These are phyloP conservation scores for Haberlea rhodopensis DNA, from an alignment of 257 asterid genomes.

Conservation along the genomic window DNA sequence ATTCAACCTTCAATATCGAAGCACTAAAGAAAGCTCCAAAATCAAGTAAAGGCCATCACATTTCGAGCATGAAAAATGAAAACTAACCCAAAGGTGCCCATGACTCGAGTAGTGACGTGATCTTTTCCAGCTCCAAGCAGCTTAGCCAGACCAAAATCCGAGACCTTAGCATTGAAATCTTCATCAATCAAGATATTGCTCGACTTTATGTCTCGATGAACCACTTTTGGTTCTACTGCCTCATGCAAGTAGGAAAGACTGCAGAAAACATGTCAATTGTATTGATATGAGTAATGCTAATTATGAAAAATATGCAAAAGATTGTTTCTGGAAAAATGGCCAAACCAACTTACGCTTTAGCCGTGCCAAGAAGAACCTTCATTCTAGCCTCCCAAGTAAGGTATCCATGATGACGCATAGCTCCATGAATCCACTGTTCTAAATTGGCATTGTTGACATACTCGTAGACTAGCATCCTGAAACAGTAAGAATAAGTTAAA, in stretches of 20 bases:
- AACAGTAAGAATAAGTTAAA: constrained; percentile 10
- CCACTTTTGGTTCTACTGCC: constrained; percentile 95
- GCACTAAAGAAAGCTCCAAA: background rate
- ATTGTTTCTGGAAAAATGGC: background rate
- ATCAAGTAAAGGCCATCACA: background rate
- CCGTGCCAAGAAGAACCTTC: constrained; percentile 91
- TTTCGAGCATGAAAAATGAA: too few species aligned
- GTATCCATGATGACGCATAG: constrained; percentile 82
- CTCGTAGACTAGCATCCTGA: constrained; percentile 82
- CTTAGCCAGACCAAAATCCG: constrained; percentile 93
- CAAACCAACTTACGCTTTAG: constrained; percentile 84
- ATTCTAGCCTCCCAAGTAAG: constrained; percentile 94
- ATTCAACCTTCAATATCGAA: background rate
- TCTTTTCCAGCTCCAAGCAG: constrained; percentile 89
- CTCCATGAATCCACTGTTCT: constrained; percentile 98
- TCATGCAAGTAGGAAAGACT: constrained; percentile 93
- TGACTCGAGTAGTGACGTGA: constrained; percentile 90
- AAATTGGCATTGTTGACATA: constrained; percentile 84
- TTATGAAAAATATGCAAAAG: background rate
- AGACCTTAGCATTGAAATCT: constrained; percentile 82
- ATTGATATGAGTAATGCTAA: constrained; percentile 6
- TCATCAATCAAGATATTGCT: constrained; percentile 92
- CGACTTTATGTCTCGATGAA: constrained; percentile 87
- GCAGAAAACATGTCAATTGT: constrained; percentile 27
- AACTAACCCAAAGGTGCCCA: constrained; percentile 96